Evolutionary conservation across 192 early-diverging fungal species (phyloP).

Genomic region (Thamnidium elegans): DNA sequence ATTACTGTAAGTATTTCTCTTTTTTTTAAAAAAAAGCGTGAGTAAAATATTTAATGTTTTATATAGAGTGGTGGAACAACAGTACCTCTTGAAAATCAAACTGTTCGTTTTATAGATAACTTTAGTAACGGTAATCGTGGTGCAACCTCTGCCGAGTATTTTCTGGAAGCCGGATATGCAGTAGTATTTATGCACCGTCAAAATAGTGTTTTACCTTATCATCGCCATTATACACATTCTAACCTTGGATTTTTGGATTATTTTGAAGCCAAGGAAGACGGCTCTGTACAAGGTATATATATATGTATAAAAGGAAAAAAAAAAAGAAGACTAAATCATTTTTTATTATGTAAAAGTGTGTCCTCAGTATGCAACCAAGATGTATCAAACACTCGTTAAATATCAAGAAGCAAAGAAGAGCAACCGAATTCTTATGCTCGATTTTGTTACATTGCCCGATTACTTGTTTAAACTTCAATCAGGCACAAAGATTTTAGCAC

Average conservation of each 20-base stretch:
- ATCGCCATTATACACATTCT: conserved; percentile 83
- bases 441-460: conserved; percentile 88
- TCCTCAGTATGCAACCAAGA: conserved; percentile 61
- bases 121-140: conserved; percentile 96
- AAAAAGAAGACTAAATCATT: background rate
- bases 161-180: conserved; percentile 83
- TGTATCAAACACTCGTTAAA: conserved; percentile 54
- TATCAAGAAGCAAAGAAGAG: conserved; percentile 52
- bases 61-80: conserved; percentile 87
- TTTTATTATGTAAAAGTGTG: conserved; percentile 48
- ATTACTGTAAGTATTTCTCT: conserved; percentile 61
- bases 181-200: conserved; percentile 96
- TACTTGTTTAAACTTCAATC: conserved; percentile 89
- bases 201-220: conserved; percentile 89
- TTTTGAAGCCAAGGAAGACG: conserved; percentile 61
- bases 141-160: conserved; percentile 93
- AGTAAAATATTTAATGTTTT: conserved; percentile 1
- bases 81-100: conserved; percentile 92
- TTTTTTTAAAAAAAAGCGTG: background rate
- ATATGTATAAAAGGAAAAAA: background rate
- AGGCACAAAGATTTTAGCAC: conserved; percentile 65
- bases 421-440: conserved; percentile 70
- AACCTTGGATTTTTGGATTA: conserved; percentile 78
- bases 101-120: conserved; percentile 98
- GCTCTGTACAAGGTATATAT: conserved; percentile 54